phyloP scores from a whole-genome alignment of 2,329 filamentous ascomycete genomes.

The Cladosporium sp. region DNA sequence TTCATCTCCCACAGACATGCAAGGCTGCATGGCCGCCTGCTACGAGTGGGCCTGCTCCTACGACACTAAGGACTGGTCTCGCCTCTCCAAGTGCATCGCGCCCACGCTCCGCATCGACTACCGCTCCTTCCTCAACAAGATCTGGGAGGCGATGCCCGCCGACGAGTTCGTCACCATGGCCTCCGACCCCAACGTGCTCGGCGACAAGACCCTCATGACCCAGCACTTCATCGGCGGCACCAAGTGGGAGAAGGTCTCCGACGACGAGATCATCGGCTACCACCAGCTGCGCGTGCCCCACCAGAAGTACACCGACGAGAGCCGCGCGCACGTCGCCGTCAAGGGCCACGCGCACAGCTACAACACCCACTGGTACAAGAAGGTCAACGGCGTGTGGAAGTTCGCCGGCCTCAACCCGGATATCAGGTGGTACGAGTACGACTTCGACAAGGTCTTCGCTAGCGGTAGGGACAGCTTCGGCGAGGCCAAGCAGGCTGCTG shows the following conservation, averaged over 20 bases:
- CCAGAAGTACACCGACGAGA: slow-evolving; percentile 48
- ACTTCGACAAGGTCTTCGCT: slow-evolving; percentile 51
- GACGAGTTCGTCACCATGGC: slow-evolving; percentile 49
- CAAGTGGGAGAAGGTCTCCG: slow-evolving; percentile 45
- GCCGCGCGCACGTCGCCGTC: slow-evolving; percentile 40
- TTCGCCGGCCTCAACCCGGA: slow-evolving; percentile 50
- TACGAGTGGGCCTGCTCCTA: slow-evolving; percentile 63
- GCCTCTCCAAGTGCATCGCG: slow-evolving; percentile 55
- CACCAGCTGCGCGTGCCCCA: slow-evolving; percentile 56
- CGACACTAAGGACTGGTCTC: slow-evolving; percentile 60
- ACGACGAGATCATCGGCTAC: slow-evolving; percentile 46
- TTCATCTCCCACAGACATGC: slow-evolving; percentile 24
- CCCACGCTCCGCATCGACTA: slow-evolving; percentile 64
- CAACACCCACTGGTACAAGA: slow-evolving; percentile 51
- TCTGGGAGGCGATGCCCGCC: slow-evolving; percentile 52
- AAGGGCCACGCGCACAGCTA: slow-evolving; percentile 53
- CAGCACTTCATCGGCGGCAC: slow-evolving; percentile 53
- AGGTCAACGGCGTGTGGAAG: slow-evolving; percentile 53
- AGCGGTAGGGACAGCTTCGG: slow-evolving; percentile 34
- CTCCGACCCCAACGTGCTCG: slow-evolving; percentile 47
- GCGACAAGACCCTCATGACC: slow-evolving; percentile 48
- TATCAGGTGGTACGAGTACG: slow-evolving; percentile 51
- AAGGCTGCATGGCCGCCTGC: slow-evolving; percentile 36
- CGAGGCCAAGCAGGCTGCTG: slow-evolving; percentile 11
- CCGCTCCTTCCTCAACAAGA: slow-evolving; percentile 49